Conservation (phyloP, 176 grass and related monocot species). For the Triticum monococcum region DNA sequence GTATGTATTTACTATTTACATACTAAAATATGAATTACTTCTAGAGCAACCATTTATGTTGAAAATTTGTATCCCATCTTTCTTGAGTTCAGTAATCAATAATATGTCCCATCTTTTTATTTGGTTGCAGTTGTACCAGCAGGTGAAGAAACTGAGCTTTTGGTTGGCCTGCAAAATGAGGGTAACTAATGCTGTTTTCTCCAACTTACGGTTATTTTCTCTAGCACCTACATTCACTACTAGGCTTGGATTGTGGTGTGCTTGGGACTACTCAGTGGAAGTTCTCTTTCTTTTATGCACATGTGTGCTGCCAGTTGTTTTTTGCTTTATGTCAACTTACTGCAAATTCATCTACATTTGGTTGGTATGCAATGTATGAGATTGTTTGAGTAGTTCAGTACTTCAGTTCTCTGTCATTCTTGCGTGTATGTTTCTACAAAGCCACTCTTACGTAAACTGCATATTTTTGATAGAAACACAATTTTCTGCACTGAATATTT, state of each 20-base stretch:
- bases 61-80: not conserved
- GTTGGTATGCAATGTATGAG: not conserved
- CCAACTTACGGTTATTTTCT: not conserved
- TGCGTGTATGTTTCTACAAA: not conserved
- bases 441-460: not conserved
- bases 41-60: not conserved
- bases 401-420: not conserved
- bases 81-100: not conserved
- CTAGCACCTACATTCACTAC: not conserved
- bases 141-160: conserved; percentile 85
- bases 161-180: conserved; percentile 94
- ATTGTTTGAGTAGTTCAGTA: not conserved
- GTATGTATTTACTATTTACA: not conserved
- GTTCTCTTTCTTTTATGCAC: not conserved
- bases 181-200: conserved; percentile 39
- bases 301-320: not conserved
- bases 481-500: not conserved
- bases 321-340: not conserved
- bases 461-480: not conserved
- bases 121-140: conserved; percentile 71
- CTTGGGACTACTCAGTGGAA: not conserved
- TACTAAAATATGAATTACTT: not conserved
- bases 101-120: conserved; percentile 3
- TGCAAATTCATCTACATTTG: conserved; percentile 13
- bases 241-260: not conserved